Conservation (phyloP, 164 flowering plant genomes). For the Vitis riparia region DNA sequence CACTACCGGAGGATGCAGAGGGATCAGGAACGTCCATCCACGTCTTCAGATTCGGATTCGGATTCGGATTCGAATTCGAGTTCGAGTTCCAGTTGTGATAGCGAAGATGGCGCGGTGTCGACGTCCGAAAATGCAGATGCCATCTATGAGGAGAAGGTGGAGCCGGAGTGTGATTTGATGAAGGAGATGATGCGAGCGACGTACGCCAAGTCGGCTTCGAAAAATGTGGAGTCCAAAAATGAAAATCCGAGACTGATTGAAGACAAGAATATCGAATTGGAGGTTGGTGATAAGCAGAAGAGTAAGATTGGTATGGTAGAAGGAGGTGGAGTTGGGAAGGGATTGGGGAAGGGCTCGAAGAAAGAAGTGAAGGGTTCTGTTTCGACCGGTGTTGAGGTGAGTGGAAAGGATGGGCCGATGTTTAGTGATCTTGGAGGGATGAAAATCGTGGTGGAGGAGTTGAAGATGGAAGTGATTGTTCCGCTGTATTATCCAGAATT, state of each 20-base stretch:
- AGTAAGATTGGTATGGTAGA: conserved; percentile 19
- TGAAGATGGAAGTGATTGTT: conserved; percentile 71
- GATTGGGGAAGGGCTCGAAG: conserved; percentile 8
- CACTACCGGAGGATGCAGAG: conserved; percentile 23
- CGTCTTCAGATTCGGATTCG: conserved; percentile 12
- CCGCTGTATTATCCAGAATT: conserved; percentile 73
- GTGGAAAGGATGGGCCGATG: conserved; percentile 51
- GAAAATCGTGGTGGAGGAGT: conserved; percentile 56
- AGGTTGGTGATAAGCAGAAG: conserved; percentile 35
- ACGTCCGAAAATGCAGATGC: conserved; percentile 80
- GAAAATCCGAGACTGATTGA: background rate
- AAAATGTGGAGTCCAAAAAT: conserved; percentile 2
- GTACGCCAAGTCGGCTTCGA: conserved; percentile 24
- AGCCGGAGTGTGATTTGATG: conserved; percentile 69
- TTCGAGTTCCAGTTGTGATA: conserved; percentile 13
- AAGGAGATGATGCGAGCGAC: conserved; percentile 47
- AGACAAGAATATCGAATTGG: conserved; percentile 59
- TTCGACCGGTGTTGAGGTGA: conserved; percentile 14
- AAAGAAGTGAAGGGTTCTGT: conserved; percentile 5
- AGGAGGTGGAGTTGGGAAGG: conserved; percentile 8
- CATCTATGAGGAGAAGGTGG: conserved; percentile 46
- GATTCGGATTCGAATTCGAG: conserved; percentile 8
- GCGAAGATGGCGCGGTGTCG: conserved; percentile 45
- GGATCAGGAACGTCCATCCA: conserved; percentile 2
- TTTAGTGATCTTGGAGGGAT: conserved; percentile 92